phyloP scores from a whole-genome alignment of 345 rosid species.

The Noccaea bulbosa region DNA sequence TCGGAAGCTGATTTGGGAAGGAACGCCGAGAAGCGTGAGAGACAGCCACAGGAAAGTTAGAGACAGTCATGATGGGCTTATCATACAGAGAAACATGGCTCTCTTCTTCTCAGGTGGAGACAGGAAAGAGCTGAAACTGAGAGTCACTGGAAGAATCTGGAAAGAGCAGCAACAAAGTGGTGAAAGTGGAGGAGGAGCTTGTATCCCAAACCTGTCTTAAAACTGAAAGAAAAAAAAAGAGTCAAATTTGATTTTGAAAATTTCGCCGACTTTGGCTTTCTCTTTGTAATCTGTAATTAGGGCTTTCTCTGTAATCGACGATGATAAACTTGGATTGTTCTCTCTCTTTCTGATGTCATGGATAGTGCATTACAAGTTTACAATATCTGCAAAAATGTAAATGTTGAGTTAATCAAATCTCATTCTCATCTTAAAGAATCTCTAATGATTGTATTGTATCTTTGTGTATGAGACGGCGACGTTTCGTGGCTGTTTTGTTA shows the following conservation, averaged over 20 bases:
- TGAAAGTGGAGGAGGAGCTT: constrained; percentile 80
- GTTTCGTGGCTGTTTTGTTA: background rate
- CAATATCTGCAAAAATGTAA: constrained; percentile 38
- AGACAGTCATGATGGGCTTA: constrained; percentile 91
- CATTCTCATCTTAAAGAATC: background rate
- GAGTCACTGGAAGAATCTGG: constrained; percentile 95
- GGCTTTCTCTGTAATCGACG: constrained; percentile 17
- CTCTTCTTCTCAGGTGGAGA: constrained; percentile 97
- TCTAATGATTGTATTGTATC: background rate
- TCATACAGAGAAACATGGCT: constrained; percentile 91
- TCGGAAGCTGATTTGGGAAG: constrained; percentile 91
- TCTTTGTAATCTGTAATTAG: constrained; percentile 41
- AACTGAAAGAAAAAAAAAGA: background rate
- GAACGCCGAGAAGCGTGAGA: constrained; percentile 85
- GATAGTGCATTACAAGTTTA: constrained; percentile 19
- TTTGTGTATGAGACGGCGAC: constrained; percentile 24
- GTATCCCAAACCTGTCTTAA: constrained; percentile 83
- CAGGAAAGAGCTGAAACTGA: constrained; percentile 86
- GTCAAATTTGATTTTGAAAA: constrained; percentile 28
- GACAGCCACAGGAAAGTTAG: constrained; percentile 93
- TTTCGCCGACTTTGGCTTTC: constrained; percentile 10
- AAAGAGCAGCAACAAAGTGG: constrained; percentile 89
- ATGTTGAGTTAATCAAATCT: constrained; percentile 9
- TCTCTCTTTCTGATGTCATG: constrained; percentile 28
- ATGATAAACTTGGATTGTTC: constrained; percentile 30